Base-by-base conservation (phyloP, 2,329 filamentous ascomycete species). In the Elsinoe necatrix region DNA sequence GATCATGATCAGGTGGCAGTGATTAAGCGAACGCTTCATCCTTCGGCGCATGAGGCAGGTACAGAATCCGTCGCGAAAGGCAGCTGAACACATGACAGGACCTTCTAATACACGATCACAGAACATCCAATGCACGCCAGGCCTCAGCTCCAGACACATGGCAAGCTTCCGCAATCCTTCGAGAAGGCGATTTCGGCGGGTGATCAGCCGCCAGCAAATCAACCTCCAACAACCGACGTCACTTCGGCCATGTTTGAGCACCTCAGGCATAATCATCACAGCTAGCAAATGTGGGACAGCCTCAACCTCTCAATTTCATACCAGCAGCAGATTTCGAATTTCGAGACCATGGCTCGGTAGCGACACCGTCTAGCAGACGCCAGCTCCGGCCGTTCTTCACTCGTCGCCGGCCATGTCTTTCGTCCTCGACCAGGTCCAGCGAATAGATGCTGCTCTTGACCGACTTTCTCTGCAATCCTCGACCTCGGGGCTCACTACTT, bases 371-470 rank as follows among this genome's bases (percentile, higher is more conserved):
- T 18, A 34, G 45, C 14, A 31, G 27, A 18, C 25, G 27, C n/a
- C 16, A 20, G n/a, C 7, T 4, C 11, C 18, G 18, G 48, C n/a
- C 14, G n/a, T 20, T 2, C 41, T 25, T 3, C 11, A 20, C 20
- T 6, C 55, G 41, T 5, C 25, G 14, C 31, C 39, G 7, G 61
- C 27, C 51, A 71, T 71, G 69, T 67, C 63, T 57, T 70, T 71
- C 62, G 67, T 71, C 5, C 61, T 67, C 16, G 69, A 71, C 67
- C 79, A 81, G 63, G 71, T 82, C 57, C 77, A 75, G 57, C 75
- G 74, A 51, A 75, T 84, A 61, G 80, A 84, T 66, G 72, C 73
- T 57, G 78, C 80, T 61, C 72, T 84, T 55, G 80, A 83, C 63
- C 77, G 75, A 54, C 67, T 83, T 55, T 79, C 82, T 62, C 73